Conservation (phyloP, 345 rosid species). For the Bretschneidera sinensis region DNA sequence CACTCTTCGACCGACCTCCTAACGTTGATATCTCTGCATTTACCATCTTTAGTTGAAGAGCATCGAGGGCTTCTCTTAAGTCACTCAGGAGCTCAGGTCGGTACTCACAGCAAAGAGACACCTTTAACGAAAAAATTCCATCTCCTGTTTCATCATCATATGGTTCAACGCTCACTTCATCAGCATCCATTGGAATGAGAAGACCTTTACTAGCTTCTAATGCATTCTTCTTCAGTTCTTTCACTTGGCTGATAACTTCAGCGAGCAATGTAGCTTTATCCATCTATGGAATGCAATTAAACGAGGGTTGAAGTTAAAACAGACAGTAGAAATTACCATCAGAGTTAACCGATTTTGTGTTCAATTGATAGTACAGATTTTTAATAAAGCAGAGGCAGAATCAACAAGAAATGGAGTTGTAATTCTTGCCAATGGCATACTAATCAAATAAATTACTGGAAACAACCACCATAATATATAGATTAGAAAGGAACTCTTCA, state of each 20-base stretch:
- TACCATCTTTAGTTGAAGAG: slow-evolving; percentile 38
- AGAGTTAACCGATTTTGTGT: neutral
- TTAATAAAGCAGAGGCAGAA: no score
- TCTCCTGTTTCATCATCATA: slow-evolving; percentile 13
- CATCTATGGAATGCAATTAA: slow-evolving; percentile 32
- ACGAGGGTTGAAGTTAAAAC: neutral
- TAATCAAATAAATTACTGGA: no score
- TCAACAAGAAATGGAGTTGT: no score
- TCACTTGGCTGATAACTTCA: slow-evolving; percentile 47
- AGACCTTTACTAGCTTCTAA: slow-evolving; percentile 38
- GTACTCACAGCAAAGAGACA: slow-evolving; percentile 51
- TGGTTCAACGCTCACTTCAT: slow-evolving; percentile 49
- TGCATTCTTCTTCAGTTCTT: slow-evolving; percentile 45
- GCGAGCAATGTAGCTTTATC: slow-evolving; percentile 77
- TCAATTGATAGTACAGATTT: no score
- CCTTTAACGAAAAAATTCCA: slow-evolving; percentile 31
- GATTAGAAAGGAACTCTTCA: neutral
- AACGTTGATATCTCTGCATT: slow-evolving; percentile 52
- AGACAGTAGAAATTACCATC: neutral
- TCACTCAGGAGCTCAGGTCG: slow-evolving; percentile 48
- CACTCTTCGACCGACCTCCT: slow-evolving; percentile 43
- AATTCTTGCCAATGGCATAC: no score
- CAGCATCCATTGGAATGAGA: slow-evolving; percentile 48
- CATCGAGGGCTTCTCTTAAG: slow-evolving; percentile 40
- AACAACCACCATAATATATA: no score